phyloP scores from a whole-genome alignment of 352 stramenopile species.

The Aphanomyces invadans region DNA sequence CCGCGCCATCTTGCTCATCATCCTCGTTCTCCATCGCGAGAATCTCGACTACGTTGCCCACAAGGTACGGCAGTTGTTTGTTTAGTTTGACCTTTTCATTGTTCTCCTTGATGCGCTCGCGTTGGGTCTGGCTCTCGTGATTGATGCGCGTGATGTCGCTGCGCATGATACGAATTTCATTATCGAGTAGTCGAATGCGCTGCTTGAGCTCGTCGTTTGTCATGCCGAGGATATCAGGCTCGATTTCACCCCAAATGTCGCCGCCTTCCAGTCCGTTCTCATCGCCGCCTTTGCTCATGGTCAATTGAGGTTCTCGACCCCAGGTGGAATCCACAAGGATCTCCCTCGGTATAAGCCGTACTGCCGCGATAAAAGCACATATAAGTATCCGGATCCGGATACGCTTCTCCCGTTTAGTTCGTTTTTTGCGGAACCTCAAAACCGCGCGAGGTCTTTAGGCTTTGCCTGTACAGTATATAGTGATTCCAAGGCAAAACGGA shows the following conservation, averaged over 20 bases:
- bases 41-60: conserved; percentile 97
- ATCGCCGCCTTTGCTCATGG: conserved; percentile 28
- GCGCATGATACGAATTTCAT: conserved; percentile 96
- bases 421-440: too few relatives aligned
- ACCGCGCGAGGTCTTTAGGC: too few relatives aligned
- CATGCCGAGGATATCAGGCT: conserved; percentile 91
- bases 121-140: conserved; percentile 91
- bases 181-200: conserved; percentile 94
- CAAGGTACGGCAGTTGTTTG: conserved; percentile 97
- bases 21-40: conserved; percentile 86
- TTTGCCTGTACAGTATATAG: too few relatives aligned
- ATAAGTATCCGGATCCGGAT: too few relatives aligned
- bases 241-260: conserved; percentile 67
- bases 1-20: conserved; percentile 90
- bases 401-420: too few relatives aligned
- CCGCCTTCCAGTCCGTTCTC: conserved; percentile 52
- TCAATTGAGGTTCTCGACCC: background rate
- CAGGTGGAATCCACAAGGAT: conserved; percentile 8
- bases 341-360: conserved; percentile 11
- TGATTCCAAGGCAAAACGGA: too few relatives aligned
- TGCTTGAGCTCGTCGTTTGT: conserved; percentile 93
- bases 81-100: conserved; percentile 99
- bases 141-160: conserved; percentile 95
- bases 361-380: too few relatives aligned
- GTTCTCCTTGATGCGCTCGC: conserved; percentile 96